Percentiles rank a stretch among this genome's conserved stretches.
These are phyloP conservation scores for Chenopodium suecicum DNA, from an alignment of 148 eudicot genomes.

Conservation along the genomic window DNA sequence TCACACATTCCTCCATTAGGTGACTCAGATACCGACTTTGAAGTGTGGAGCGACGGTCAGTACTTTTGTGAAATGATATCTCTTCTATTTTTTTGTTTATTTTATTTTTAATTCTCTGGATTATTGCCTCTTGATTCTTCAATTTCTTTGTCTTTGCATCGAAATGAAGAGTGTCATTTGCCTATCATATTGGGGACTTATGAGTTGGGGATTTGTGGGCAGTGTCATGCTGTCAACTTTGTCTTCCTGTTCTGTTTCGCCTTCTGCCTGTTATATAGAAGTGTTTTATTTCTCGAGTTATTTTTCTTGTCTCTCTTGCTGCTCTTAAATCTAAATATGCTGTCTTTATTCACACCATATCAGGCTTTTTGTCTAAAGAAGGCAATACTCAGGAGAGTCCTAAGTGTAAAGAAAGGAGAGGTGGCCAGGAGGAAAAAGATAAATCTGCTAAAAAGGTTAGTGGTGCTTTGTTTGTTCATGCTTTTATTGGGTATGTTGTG, in stretches of 20 bases:
- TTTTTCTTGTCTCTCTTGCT: not conserved
- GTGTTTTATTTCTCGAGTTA: not conserved
- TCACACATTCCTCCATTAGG: no score
- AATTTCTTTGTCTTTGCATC: not conserved
- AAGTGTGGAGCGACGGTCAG: not conserved
- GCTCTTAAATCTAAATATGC: not conserved
- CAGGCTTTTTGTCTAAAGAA: constrained; percentile 56
- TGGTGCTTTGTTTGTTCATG: not conserved
- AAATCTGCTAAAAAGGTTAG: constrained; percentile 42
- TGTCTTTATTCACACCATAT: constrained; percentile 1
- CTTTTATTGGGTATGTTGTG: not conserved
- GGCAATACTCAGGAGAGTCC: constrained; percentile 32
- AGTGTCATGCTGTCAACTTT: not conserved
- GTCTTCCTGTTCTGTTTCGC: not conserved
- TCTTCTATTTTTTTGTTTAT: not conserved
- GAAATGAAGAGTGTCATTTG: no score
- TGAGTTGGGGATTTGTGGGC: not conserved
- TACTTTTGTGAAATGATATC: not conserved
- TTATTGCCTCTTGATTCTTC: not conserved
- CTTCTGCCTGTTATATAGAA: not conserved
- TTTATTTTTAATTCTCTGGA: not conserved
- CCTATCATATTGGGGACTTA: no score
- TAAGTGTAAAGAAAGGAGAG: not conserved
- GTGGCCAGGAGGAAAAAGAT: constrained; percentile 30
- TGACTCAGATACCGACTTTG: not conserved